Conservation (phyloP, 2,329 filamentous ascomycete genomes). For the Xylariaceae sp. region DNA sequence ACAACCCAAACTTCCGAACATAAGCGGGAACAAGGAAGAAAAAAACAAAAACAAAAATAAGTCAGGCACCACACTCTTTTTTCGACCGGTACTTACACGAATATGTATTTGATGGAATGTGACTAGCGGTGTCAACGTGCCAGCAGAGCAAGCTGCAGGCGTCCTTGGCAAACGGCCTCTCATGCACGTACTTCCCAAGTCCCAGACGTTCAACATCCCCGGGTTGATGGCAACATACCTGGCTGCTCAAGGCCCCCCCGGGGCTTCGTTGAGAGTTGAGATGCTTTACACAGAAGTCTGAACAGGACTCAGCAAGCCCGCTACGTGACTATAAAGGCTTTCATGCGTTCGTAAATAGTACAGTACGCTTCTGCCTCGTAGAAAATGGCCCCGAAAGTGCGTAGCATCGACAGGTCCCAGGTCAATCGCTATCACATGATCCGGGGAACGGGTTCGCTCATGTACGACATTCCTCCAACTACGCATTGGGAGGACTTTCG, state of each 20-base stretch:
- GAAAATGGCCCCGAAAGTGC: conserved; percentile 23
- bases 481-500: conserved; percentile 23
- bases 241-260: conserved; percentile 2
- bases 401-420: conserved; percentile 14
- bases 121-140: conserved; percentile 12
- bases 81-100: neutral
- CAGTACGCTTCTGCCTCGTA: conserved; percentile 1
- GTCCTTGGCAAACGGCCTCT: conserved; percentile 19
- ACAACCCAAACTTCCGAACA: conserved; percentile 12
- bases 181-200: conserved; percentile 20
- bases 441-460: conserved; percentile 19
- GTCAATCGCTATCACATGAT: conserved; percentile 29
- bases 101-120: conserved; percentile 1
- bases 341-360: conserved; percentile 15
- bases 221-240: neutral
- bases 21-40: neutral
- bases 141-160: conserved; percentile 22
- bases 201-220: conserved; percentile 4
- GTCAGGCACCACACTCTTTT: neutral
- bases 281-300: conserved; percentile 7
- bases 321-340: conserved; percentile 18
- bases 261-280: neutral
- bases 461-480: conserved; percentile 28
- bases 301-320: conserved; percentile 2
- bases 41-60: neutral